Conservation (phyloP, 1,284 basidiomycete genomes). For the Vanrija humicola region DNA sequence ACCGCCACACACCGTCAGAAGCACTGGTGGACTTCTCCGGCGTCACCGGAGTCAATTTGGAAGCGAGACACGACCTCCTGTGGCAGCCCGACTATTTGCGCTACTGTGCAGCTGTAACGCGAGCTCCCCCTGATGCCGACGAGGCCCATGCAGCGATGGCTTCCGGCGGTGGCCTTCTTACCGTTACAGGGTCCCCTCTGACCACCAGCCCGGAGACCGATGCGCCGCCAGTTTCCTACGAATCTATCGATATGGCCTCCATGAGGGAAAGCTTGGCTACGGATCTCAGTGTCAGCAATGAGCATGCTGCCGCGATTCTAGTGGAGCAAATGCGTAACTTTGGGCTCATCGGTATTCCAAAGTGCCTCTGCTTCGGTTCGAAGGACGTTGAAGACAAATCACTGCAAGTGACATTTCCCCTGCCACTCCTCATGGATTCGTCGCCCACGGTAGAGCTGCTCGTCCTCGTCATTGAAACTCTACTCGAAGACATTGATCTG, state of each 20-base stretch:
- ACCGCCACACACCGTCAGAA: slow-evolving; percentile 16
- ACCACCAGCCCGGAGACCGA: slow-evolving; percentile 10
- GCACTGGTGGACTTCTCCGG: slow-evolving; percentile 26
- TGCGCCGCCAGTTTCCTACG: slow-evolving; percentile 54
- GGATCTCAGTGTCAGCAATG: slow-evolving; percentile 58
- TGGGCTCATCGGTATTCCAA: slow-evolving; percentile 56
- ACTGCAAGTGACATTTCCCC: slow-evolving; percentile 51
- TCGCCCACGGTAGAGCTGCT: slow-evolving; percentile 68
- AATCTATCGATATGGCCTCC: slow-evolving; percentile 58
- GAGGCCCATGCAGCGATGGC: too few relatives aligned
- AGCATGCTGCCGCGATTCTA: slow-evolving; percentile 56
- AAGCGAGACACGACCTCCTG: slow-evolving; percentile 51
- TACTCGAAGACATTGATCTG: slow-evolving; percentile 64
- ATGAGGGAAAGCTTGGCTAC: slow-evolving; percentile 61
- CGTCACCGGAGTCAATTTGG: slow-evolving; percentile 8
- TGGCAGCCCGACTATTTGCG: slow-evolving; percentile 65
- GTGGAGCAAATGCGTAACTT: slow-evolving; percentile 60
- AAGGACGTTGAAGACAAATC: neutral
- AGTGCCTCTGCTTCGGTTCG: slow-evolving; percentile 11
- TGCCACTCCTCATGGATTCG: slow-evolving; percentile 66
- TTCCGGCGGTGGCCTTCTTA: neutral
- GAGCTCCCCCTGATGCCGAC: slow-evolving; percentile 20
- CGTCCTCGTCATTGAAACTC: slow-evolving; percentile 65
- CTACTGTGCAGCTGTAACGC: slow-evolving; percentile 48
- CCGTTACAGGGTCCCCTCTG: neutral